Percentiles rank a stretch among this genome's conserved stretches.
Evolutionary conservation across 306 rosid genomes (phyloP).

Genomic region (Begonia masoniana): DNA sequence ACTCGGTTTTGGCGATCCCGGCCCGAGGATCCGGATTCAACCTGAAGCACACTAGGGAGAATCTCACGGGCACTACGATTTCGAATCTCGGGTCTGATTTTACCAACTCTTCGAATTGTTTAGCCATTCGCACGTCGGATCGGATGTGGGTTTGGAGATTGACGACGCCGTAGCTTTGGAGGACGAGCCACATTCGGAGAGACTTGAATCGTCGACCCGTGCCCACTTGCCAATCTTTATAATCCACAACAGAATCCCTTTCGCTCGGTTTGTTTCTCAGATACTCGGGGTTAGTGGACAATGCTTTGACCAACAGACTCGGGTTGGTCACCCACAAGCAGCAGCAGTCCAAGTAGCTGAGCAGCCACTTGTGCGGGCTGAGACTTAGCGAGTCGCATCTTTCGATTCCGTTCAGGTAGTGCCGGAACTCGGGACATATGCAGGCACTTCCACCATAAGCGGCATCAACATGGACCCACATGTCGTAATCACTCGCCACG

Average conservation of each 20-base stretch:
- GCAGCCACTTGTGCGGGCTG: conserved; percentile 57
- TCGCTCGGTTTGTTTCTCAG: conserved; percentile 38
- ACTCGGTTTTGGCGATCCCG: conserved; percentile 2
- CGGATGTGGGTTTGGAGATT: conserved; percentile 36
- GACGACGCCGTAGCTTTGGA: conserved; percentile 39
- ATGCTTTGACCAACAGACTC: conserved; percentile 10
- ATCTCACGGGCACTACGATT: conserved; percentile 23
- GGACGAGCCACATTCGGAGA: conserved; percentile 33
- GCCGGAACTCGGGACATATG: conserved; percentile 54
- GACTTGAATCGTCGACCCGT: conserved; percentile 40
- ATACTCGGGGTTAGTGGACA: conserved; percentile 27
- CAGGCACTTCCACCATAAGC: conserved; percentile 49
- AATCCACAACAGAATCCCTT: conserved; percentile 36
- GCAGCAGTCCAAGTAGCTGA: conserved; percentile 31
- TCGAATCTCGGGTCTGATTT: conserved; percentile 41
- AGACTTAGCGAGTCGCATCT: conserved; percentile 35
- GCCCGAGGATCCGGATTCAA: conserved; percentile 16
- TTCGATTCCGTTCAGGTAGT: conserved; percentile 31
- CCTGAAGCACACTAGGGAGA: conserved; percentile 40
- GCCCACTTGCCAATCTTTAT: conserved; percentile 51
- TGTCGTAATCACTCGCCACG: conserved; percentile 24
- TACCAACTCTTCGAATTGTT: conserved; percentile 30
- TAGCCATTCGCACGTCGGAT: conserved; percentile 35
- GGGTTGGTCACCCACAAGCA: conserved; percentile 47
- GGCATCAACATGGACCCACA: conserved; percentile 65